A percentile compares a stretch with the other conserved stretches of the same genome.
Evolutionary conservation across 2,329 filamentous ascomycete genomes (phyloP).

Genomic region (Thyridium curvatum): DNA sequence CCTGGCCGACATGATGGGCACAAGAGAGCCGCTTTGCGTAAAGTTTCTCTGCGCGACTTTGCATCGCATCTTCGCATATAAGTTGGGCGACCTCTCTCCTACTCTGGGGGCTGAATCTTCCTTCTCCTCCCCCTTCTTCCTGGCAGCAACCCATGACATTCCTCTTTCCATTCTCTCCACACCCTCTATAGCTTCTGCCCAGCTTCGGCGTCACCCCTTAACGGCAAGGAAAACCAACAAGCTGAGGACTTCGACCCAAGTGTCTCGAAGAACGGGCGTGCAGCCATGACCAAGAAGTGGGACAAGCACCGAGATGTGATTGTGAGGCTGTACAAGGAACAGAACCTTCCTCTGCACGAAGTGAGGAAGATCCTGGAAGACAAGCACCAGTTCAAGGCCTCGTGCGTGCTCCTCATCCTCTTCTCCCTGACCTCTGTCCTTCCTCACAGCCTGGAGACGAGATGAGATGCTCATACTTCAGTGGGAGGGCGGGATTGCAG

Average conservation of each 20-base stretch:
- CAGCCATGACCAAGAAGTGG: constrained; percentile 39
- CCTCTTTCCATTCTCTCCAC: too few species aligned
- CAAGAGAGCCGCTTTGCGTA: too few species aligned
- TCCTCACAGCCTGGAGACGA: neutral
- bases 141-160: too few species aligned
- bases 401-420: constrained; percentile 17
- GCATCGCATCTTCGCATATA: too few species aligned
- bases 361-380: constrained; percentile 32
- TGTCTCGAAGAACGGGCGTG: constrained; percentile 6
- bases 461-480: constrained; percentile 1
- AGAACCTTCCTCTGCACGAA: constrained; percentile 30
- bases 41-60: too few species aligned
- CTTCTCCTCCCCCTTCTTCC: neutral
- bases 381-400: constrained; percentile 33
- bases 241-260: neutral
- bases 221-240: too few species aligned
- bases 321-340: constrained; percentile 30
- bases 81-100: too few species aligned
- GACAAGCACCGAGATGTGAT: constrained; percentile 27
- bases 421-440: neutral
- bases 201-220: neutral
- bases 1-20: too few species aligned
- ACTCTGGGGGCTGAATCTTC: neutral
- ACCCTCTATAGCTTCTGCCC: too few species aligned
- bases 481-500: constrained; percentile 7